Evolutionary conservation across 352 stramenopile genomes (phyloP).

Genomic region (Phytophthora europaea): DNA sequence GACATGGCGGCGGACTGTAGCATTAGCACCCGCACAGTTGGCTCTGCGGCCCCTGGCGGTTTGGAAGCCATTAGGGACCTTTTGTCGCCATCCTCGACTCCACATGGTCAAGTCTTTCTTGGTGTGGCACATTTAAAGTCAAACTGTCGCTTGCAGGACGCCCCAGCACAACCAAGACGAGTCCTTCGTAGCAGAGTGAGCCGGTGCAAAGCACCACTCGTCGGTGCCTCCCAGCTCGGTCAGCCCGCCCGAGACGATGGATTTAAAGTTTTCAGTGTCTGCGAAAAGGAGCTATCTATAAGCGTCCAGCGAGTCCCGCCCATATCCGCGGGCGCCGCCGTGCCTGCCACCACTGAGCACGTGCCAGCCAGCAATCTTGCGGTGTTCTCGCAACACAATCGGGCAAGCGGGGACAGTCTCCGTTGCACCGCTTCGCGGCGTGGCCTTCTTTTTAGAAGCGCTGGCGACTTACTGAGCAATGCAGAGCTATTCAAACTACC

Average conservation of each 20-base stretch:
- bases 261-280: conserved; percentile 26
- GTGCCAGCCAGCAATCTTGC: conserved; percentile 13
- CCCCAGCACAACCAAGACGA: conserved; percentile 1
- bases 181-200: conserved; percentile 31
- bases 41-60: not conserved
- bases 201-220: conserved; percentile 3
- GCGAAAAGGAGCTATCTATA: conserved; percentile 6
- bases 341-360: conserved; percentile 23
- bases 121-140: conserved; percentile 14
- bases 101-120: conserved; percentile 32
- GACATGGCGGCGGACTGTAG: conserved; percentile 12
- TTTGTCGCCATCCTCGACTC: conserved; percentile 4
- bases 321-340: conserved; percentile 2
- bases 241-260: not conserved
- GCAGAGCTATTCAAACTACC: conserved; percentile 2
- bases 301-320: conserved; percentile 4
- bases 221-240: not conserved
- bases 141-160: conserved; percentile 27
- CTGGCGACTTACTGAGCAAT: conserved; percentile 20
- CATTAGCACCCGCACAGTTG: conserved; percentile 27
- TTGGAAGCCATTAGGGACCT: not conserved
- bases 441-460: conserved; percentile 32
- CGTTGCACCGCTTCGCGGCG: conserved; percentile 23
- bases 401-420: conserved; percentile 28
- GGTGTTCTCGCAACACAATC: conserved; percentile 17